These are phyloP conservation scores for Viola odorata DNA, from an alignment of 345 rosid genomes.

Conservation along the genomic window DNA sequence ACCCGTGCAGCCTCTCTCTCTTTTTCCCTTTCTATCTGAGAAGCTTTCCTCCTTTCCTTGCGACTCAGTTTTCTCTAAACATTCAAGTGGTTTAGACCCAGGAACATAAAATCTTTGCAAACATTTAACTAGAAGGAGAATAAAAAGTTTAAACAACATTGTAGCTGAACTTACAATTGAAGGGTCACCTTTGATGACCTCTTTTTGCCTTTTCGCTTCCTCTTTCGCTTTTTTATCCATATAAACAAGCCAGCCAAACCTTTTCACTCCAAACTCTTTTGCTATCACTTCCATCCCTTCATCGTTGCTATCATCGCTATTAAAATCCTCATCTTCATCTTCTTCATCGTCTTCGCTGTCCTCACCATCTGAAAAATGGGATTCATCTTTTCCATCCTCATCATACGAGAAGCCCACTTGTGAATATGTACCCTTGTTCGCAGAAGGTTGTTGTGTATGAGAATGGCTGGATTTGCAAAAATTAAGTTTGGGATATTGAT, in stretches of 20 bases:
- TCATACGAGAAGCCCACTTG: slow-evolving; percentile 92
- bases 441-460: slow-evolving; percentile 54
- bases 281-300: slow-evolving; percentile 91
- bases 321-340: slow-evolving; percentile 82
- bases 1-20: slow-evolving; percentile 71
- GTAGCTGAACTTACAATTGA: slow-evolving; percentile 64
- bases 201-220: slow-evolving; percentile 90
- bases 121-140: slow-evolving; percentile 2
- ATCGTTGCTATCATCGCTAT: slow-evolving; percentile 89
- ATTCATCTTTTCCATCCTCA: slow-evolving; percentile 58
- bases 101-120: slow-evolving; percentile 8
- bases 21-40: slow-evolving; percentile 88
- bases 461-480: slow-evolving; percentile 30
- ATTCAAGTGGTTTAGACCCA: slow-evolving; percentile 17
- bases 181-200: slow-evolving; percentile 95
- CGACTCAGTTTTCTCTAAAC: slow-evolving; percentile 89
- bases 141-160: slow-evolving; percentile 6
- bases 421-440: slow-evolving; percentile 77
- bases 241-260: slow-evolving; percentile 97
- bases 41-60: slow-evolving; percentile 94
- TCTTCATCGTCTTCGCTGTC: slow-evolving; percentile 69
- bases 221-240: slow-evolving; percentile 94
- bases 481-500: neutral
- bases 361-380: slow-evolving; percentile 43
- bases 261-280: slow-evolving; percentile 86